A percentile compares a stretch with the other conserved stretches of the same genome.
phyloP scores from a whole-genome alignment of 2,329 filamentous ascomycete species.

The Cordyceps tenuipes region DNA sequence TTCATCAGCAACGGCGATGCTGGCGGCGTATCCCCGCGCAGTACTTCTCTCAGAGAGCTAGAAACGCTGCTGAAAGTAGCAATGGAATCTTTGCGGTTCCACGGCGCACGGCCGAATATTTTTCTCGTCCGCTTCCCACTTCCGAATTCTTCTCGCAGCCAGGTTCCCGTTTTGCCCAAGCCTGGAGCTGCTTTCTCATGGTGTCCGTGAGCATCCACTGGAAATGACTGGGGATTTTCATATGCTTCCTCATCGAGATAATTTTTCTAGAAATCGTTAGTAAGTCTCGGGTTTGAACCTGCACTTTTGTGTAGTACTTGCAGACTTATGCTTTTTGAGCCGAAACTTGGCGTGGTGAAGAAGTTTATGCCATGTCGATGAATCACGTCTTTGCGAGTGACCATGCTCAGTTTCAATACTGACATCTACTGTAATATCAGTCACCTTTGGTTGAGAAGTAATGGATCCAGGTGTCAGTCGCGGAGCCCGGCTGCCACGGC shows the following conservation, averaged over 20 bases:
- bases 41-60: conserved; percentile 33
- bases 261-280: neutral
- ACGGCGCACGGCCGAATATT: conserved; percentile 33
- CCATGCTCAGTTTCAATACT: neutral
- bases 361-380: neutral
- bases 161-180: conserved; percentile 15
- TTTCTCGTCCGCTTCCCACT: conserved; percentile 24
- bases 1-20: conserved; percentile 20
- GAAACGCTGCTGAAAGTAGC: conserved; percentile 31
- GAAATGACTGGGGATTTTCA: neutral
- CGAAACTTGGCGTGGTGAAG: neutral
- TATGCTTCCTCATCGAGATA: neutral
- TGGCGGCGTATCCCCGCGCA: conserved; percentile 29
- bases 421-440: neutral
- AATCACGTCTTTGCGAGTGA: neutral
- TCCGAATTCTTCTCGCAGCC: conserved; percentile 25
- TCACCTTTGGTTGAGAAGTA: neutral
- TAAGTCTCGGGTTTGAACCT: neutral
- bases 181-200: neutral
- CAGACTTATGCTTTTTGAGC: neutral
- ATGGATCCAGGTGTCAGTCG: conserved; percentile 7
- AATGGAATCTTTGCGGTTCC: conserved; percentile 31
- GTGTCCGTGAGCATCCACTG: neutral
- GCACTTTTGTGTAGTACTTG: neutral
- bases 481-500: conserved; percentile 12